Base-by-base conservation (phyloP, 1,284 basidiomycete genomes). In the Microbotryomycetes sp. region DNA sequence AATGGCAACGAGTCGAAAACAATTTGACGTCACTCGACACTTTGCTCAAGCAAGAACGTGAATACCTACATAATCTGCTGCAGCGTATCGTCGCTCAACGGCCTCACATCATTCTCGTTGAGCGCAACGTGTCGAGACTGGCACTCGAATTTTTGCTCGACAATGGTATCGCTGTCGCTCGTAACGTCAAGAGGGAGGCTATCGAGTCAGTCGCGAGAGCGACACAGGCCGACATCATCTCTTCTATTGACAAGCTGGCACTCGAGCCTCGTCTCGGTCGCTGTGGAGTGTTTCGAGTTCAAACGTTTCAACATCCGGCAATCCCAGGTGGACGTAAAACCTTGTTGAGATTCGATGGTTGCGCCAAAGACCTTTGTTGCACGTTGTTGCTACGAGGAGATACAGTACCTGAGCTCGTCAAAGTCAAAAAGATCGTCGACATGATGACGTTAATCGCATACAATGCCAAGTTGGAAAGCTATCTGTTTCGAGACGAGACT, bases 331-430 rank as follows among this genome's bases (percentile, higher is more conserved):
- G 83, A 46, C 82, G 94, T 59, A 98, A 98, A 79, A 92, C 92
- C 1, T 88, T 92, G 73, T 93, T 98, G 89, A 86, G 94, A 2
- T 97, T 99, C 72, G 92, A 96, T 75, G 96, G 94, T 0, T 94
- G 92, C 71, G 87, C 84, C 71, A 83, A 84, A 56, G 89, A 94
- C 68, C 87, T 92, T 79, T 92, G 93, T 0, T 96, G 92, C 69
- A 97, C 93, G 0, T 86, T 99, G 67, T 82, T 98, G 29, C 77
- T 99, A 28, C 83, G 96, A 49, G 96, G 96, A n/a, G 92, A 84
- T 12, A 83, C 92, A 72, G 80, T 87, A 60, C 83, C 85, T 45
- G 88, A 84, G 1, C 79, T 99, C 58, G 82, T 82, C 56, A 86
- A 86, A 48, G 82, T 98, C 74, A 99, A 99, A 80, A 86, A 88